Percentiles rank a stretch among this genome's conserved stretches.
Conservation (phyloP, 2,329 filamentous ascomycete species). For the Fusarium sp. region DNA sequence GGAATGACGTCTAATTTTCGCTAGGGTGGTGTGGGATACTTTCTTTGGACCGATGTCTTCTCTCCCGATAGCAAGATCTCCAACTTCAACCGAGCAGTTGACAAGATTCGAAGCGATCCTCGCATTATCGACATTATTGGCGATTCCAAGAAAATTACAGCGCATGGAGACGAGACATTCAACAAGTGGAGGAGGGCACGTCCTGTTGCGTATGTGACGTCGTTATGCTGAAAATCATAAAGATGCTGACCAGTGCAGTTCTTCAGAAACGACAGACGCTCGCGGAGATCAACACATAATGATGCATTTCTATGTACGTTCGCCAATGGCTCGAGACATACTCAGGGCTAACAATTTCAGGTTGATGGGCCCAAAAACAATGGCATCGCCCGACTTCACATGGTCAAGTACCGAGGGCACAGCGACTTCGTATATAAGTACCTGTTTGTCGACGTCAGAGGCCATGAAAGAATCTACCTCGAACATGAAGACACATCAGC, state of each 20-base stretch:
- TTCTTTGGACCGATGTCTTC: slow-evolving; percentile 86
- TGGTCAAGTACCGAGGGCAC: slow-evolving; percentile 74
- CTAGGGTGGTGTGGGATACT: slow-evolving; percentile 79
- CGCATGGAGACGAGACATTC: slow-evolving; percentile 82
- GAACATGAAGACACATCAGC: slow-evolving; percentile 66
- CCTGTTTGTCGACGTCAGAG: slow-evolving; percentile 82
- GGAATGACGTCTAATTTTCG: slow-evolving; percentile 9
- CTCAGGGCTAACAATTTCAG: slow-evolving; percentile 51
- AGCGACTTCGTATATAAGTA: slow-evolving; percentile 81
- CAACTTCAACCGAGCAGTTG: slow-evolving; percentile 88
- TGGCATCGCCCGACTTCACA: slow-evolving; percentile 81
- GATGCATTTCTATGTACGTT: slow-evolving; percentile 83
- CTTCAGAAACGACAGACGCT: slow-evolving; percentile 74
- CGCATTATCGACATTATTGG: slow-evolving; percentile 80
- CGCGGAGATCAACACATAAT: slow-evolving; percentile 82
- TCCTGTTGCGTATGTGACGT: slow-evolving; percentile 64
- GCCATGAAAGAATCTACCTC: slow-evolving; percentile 72
- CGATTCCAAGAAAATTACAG: slow-evolving; percentile 77
- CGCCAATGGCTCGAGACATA: no score
- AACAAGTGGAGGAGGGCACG: slow-evolving; percentile 82
- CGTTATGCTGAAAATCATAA: neutral
- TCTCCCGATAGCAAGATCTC: slow-evolving; percentile 85
- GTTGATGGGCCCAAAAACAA: slow-evolving; percentile 80
- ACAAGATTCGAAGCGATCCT: slow-evolving; percentile 78
- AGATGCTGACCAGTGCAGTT: slow-evolving; percentile 59